Evolutionary conservation across 352 stramenopile species (phyloP).

Genomic region (Plasmopara muralis): DNA sequence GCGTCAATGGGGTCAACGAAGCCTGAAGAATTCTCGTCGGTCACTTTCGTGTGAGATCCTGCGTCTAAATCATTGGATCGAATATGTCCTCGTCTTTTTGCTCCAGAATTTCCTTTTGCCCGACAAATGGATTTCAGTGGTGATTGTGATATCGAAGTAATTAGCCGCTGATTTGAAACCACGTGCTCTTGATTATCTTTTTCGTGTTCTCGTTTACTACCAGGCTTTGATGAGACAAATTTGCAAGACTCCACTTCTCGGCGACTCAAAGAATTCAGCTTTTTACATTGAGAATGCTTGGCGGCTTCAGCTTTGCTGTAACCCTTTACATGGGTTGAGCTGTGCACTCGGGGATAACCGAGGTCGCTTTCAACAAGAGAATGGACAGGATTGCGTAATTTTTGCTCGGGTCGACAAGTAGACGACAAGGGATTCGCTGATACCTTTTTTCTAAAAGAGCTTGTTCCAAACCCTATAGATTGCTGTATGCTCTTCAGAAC

Average conservation of each 20-base stretch:
- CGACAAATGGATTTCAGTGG: slow-evolving; percentile 1
- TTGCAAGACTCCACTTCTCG: no score
- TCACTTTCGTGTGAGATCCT: background rate
- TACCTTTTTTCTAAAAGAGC: slow-evolving; percentile 1
- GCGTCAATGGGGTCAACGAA: slow-evolving; percentile 21
- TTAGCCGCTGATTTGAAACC: background rate
- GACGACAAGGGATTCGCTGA: slow-evolving; percentile 3
- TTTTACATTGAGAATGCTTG: slow-evolving; percentile 7
- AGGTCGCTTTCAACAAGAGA: slow-evolving; percentile 58
- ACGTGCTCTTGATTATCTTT: slow-evolving; percentile 1
- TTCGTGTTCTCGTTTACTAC: slow-evolving; percentile 3
- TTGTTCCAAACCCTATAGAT: slow-evolving; percentile 14
- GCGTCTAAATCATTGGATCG: slow-evolving; percentile 6
- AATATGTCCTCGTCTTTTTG: slow-evolving; percentile 5
- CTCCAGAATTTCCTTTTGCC: slow-evolving; percentile 1
- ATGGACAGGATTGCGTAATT: slow-evolving; percentile 42
- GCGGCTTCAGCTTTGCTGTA: slow-evolving; percentile 1
- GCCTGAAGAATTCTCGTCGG: slow-evolving; percentile 13
- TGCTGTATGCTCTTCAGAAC: slow-evolving; percentile 46
- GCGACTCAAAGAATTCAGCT: background rate
- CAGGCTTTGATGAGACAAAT: background rate
- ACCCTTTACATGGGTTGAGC: slow-evolving; percentile 1
- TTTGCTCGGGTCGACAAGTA: slow-evolving; percentile 34
- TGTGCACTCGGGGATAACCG: slow-evolving; percentile 49
- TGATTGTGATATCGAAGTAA: slow-evolving; percentile 4